These are phyloP conservation scores for Yarrowia galli DNA, from an alignment of 1,139 yeast species.

Conservation along the genomic window DNA sequence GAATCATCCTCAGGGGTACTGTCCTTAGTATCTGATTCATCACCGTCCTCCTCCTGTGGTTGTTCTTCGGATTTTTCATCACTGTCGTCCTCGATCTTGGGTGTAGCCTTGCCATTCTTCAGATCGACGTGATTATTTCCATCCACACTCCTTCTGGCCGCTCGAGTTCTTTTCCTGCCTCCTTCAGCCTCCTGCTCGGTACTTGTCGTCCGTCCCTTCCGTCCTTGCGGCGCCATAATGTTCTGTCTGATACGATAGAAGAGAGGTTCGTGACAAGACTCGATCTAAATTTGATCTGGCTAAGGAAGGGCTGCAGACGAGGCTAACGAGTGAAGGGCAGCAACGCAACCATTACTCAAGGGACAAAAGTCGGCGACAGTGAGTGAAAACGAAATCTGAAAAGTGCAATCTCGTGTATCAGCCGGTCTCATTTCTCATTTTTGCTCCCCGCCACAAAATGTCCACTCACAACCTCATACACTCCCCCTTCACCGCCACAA, in stretches of 20 bases:
- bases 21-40: background rate
- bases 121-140: conserved; percentile 4
- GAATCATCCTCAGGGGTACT: background rate
- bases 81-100: conserved; percentile 8
- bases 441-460: background rate
- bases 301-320: background rate
- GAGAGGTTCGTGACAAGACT: background rate
- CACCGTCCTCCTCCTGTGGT: background rate
- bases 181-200: background rate
- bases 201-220: conserved; percentile 11
- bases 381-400: background rate
- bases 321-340: background rate
- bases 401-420: background rate
- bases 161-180: conserved; percentile 1
- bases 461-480: background rate
- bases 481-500: too few relatives aligned
- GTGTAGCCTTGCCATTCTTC: background rate
- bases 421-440: background rate
- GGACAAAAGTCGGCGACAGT: background rate
- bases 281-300: conserved; percentile 3
- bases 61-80: background rate
- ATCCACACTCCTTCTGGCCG: background rate
- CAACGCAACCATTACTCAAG: background rate
- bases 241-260: background rate
- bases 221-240: conserved; percentile 28